phyloP scores from a whole-genome alignment of 805 yeast species.

The Metschnikowia amazonensis region DNA sequence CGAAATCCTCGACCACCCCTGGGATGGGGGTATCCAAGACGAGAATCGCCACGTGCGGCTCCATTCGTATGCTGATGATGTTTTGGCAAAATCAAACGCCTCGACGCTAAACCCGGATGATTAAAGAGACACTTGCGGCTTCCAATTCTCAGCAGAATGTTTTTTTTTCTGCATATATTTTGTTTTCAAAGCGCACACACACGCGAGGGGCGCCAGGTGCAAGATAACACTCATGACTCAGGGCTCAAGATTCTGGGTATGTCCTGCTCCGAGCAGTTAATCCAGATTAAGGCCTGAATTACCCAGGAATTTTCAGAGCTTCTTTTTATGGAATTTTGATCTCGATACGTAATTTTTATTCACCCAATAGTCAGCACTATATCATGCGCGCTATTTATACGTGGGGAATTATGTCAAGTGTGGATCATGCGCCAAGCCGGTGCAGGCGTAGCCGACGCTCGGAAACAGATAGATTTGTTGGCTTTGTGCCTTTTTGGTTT shows the following conservation, averaged over 20 bases:
- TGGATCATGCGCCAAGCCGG: neutral
- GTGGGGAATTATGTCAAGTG: neutral
- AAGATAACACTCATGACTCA: conserved; percentile 2
- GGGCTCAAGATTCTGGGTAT: neutral
- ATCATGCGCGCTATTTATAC: neutral
- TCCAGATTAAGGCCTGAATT: neutral
- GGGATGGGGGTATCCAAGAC: conserved; percentile 37
- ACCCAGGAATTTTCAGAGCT: too few relatives aligned
- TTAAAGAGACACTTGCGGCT: neutral
- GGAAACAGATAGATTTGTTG: neutral
- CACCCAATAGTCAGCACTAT: neutral
- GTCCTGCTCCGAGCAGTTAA: neutral
- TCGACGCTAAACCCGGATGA: neutral
- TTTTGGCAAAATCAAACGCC: conserved; percentile 2
- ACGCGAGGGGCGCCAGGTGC: conserved; percentile 2
- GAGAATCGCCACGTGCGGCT: conserved; percentile 37
- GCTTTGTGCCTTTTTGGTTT: neutral
- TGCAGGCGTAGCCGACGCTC: neutral
- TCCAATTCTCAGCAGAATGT: neutral
- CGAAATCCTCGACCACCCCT: conserved; percentile 31
- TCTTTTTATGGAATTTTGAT: neutral
- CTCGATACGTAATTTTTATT: neutral
- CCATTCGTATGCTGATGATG: conserved; percentile 7
- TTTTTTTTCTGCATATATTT: conserved; percentile 2
- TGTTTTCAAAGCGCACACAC: neutral